Base-by-base conservation (phyloP, 1,284 basidiomycete genomes). In the Gomphus bonarii region DNA sequence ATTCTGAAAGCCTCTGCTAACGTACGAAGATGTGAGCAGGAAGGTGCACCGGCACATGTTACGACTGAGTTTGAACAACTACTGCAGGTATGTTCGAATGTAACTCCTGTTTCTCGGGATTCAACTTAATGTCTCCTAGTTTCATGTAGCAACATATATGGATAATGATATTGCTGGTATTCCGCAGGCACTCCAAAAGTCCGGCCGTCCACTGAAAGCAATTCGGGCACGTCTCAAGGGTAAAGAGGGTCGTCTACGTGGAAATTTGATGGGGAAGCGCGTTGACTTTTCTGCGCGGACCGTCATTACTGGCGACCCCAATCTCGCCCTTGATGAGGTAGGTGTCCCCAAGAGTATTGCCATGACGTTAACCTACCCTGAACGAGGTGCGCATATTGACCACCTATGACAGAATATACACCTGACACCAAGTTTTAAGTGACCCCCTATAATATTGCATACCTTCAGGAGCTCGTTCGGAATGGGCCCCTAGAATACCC, bases 111-210 rank as follows among this genome's bases (percentile, higher is more conserved):
- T 33, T 51, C 55, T 31, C 30, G 1, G 44, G 49, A 61, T 57
- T 42, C 49, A 50, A 31, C 36, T 18, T 6, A 16, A 44, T 3
- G 43, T 1, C 7, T 22, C 28, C 3, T 61, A 94, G 85, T 99
- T 95, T 71, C 97, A 99, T 68, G 93, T 97, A 60, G 97, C 95
- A 7, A 99, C 97, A 0, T 99, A 99, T 69, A 99, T 99, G 95
- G 97, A 99, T 70, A 99, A 99, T 69, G 95, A 99, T 69, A 95
- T 99, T 62, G 94, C 97, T 33, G 97, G 97, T 58, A 93, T 98
- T 44, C 97, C 97, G 0, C 95, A 98, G 69, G 94, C 95, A 0
- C 73, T 97, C 66, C 97, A 99, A 69, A 99, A 99, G 71, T 97
- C 93, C 33, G 97, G 97, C 36, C 83, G 97, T 61, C 95, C 97